A percentile compares a stretch with the other conserved stretches of the same genome.
phyloP scores from a whole-genome alignment of 306 rosid genomes.

The Trifolium fragiferum region DNA sequence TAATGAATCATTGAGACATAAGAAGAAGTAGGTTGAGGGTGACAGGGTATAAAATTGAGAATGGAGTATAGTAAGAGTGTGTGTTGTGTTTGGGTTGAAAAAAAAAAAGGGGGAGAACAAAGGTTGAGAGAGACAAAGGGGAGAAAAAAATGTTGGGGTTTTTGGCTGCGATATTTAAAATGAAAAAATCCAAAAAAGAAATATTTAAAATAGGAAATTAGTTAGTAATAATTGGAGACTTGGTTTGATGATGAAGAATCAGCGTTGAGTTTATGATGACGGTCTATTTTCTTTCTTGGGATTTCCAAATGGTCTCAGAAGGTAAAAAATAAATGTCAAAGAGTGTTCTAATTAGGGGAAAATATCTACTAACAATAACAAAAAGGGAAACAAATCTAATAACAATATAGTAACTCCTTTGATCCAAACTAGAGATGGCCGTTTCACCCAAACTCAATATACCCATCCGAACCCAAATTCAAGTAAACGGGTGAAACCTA shows the following conservation, averaged over 20 bases:
- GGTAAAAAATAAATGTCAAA: too few relatives aligned
- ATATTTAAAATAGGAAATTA: neutral
- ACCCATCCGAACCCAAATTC: too few relatives aligned
- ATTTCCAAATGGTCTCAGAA: too few relatives aligned
- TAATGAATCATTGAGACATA: slow-evolving; percentile 2
- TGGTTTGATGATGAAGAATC: slow-evolving; percentile 48
- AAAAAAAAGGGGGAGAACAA: neutral
- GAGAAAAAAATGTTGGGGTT: neutral
- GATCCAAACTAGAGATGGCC: too few relatives aligned
- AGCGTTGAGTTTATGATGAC: slow-evolving; percentile 44
- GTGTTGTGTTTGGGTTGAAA: neutral
- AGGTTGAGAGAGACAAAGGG: slow-evolving; percentile 24
- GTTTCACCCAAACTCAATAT: too few relatives aligned
- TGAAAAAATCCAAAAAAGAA: neutral
- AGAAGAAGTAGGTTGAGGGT: neutral
- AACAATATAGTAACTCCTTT: too few relatives aligned
- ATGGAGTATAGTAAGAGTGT: neutral
- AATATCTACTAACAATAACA: too few relatives aligned
- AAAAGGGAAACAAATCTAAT: too few relatives aligned
- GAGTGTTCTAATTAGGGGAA: too few relatives aligned
- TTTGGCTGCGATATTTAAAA: slow-evolving; percentile 10
- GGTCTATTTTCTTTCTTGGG: slow-evolving; percentile 47
- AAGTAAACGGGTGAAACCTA: too few relatives aligned
- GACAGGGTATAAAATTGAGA: slow-evolving; percentile 23
- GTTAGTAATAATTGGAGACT: slow-evolving; percentile 22